Base-by-base conservation (phyloP, 2,329 filamentous ascomycete genomes). In the Cercospora sojina region DNA sequence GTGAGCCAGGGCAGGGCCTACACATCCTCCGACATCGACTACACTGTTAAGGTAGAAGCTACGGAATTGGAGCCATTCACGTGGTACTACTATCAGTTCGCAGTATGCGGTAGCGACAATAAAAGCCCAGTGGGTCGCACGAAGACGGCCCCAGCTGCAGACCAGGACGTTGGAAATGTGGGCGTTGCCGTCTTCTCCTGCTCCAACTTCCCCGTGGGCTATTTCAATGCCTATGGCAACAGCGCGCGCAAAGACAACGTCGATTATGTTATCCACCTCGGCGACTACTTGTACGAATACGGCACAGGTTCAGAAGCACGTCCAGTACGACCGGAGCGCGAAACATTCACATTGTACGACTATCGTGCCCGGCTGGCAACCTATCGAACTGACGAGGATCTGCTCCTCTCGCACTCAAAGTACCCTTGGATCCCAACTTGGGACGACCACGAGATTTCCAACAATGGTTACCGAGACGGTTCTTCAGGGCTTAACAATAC, bases 401-500 rank as follows among this genome's bases (percentile, higher is more conserved):
- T 81, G 2, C 71, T 78, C 23, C 74, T 77, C 2, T 79, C 76
- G 23, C 79, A 80, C 61, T 76, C 78, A 51, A 72, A 76, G n/a
- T 81, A 77, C 56, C 72, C 80, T 1, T 82, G 80, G 80, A 81
- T 82, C 8, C 76, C 78, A 4, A 78, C 78, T 16, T 81, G 78
- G 79, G 74, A 76, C 55, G 74, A 76, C 43, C 76, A 77, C 59
- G 75, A 82, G 62, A 74, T 81, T 8, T 76, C 76, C 25, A 78
- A 82, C 71, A 82, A 82, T 61, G 74, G 72, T 1, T 82, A 77
- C 55, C 76, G 80, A 5, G 80, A 81, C 62, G 80, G 80, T 6
- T 73, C 72, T 7, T 74, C 77, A 1, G 73, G 74, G 10, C 70
- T 81, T 12, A 82, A 81, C 71, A 82, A 82, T 70, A 82, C 80